Conservation (phyloP, 1,284 basidiomycete genomes). For the Termitomyces sp. region DNA sequence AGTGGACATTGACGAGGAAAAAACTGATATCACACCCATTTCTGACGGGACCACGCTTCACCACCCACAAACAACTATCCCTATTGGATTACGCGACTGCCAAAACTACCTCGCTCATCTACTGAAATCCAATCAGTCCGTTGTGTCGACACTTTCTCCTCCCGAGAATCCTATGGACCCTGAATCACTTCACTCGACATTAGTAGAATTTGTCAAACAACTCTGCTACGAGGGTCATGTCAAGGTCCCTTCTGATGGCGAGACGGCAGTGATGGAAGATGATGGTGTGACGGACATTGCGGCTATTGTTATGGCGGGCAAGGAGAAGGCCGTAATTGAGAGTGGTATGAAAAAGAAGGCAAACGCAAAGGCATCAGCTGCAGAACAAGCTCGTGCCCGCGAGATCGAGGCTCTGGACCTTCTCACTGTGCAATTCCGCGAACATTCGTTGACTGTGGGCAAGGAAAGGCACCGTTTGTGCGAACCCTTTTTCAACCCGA, state of each 20-base stretch:
- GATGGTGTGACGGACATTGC: slow-evolving; percentile 86
- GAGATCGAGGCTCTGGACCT: slow-evolving; percentile 82
- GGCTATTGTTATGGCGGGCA: slow-evolving; percentile 74
- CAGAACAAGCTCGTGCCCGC: slow-evolving; percentile 72
- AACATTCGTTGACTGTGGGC: slow-evolving; percentile 72
- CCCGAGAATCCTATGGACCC: slow-evolving; percentile 41
- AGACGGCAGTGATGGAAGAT: slow-evolving; percentile 64
- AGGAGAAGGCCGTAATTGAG: slow-evolving; percentile 79
- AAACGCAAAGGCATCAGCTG: slow-evolving; percentile 70
- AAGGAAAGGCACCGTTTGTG: slow-evolving; percentile 87
- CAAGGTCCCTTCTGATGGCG: slow-evolving; percentile 68
- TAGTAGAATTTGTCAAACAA: slow-evolving; percentile 55
- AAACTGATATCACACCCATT: slow-evolving; percentile 76
- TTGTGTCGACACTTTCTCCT: slow-evolving; percentile 61
- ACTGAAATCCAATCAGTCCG: slow-evolving; percentile 57
- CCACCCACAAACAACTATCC: slow-evolving; percentile 51
- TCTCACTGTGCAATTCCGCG: slow-evolving; percentile 68
- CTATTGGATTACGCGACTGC: slow-evolving; percentile 73
- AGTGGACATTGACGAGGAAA: slow-evolving; percentile 78
- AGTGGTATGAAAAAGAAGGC: slow-evolving; percentile 73
- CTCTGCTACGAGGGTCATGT: slow-evolving; percentile 60
- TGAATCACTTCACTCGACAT: slow-evolving; percentile 40
- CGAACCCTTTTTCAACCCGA: slow-evolving; percentile 83
- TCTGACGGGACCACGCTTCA: slow-evolving; percentile 73
- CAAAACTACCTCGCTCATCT: slow-evolving; percentile 71